phyloP scores from a whole-genome alignment of 2,329 filamentous ascomycete genomes.

The Lecanicillium sp. region DNA sequence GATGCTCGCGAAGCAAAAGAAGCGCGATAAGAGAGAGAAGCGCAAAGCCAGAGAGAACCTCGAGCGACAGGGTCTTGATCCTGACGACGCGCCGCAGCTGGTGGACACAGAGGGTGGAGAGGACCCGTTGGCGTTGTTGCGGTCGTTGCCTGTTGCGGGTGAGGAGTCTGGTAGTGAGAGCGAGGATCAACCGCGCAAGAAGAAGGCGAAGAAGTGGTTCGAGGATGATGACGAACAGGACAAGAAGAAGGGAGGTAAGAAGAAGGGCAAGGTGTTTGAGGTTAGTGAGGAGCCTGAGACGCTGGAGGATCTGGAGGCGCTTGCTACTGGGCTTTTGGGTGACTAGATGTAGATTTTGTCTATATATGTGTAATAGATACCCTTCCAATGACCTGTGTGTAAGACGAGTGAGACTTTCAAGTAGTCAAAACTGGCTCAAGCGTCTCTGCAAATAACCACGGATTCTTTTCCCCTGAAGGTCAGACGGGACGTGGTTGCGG shows the following conservation, averaged over 20 bases:
- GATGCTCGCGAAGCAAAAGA: slow-evolving; percentile 67
- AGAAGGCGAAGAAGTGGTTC: slow-evolving; percentile 72
- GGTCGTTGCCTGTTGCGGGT: slow-evolving; percentile 45
- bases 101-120: slow-evolving; percentile 34
- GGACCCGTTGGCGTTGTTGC: slow-evolving; percentile 49
- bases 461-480: too few relatives aligned
- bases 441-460: too few relatives aligned
- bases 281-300: slow-evolving; percentile 65
- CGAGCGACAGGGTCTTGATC: slow-evolving; percentile 23
- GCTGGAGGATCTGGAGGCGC: slow-evolving; percentile 67
- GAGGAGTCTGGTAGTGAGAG: slow-evolving; percentile 23
- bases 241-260: slow-evolving; percentile 35
- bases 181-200: slow-evolving; percentile 36
- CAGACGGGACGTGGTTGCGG: too few relatives aligned
- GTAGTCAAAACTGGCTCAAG: too few relatives aligned
- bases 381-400: neutral
- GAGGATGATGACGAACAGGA: slow-evolving; percentile 62
- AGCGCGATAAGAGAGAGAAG: slow-evolving; percentile 66
- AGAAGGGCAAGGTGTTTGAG: slow-evolving; percentile 49
- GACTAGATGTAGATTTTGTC: slow-evolving; percentile 19
- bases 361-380: slow-evolving; percentile 16
- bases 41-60: slow-evolving; percentile 55
- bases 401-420: too few relatives aligned
- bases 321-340: slow-evolving; percentile 65
- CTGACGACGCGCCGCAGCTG: slow-evolving; percentile 23